A percentile compares a stretch with the other conserved stretches of the same genome.
Evolutionary conservation across 2,329 filamentous ascomycete genomes (phyloP).

Genomic region (Aspergillus sergii): DNA sequence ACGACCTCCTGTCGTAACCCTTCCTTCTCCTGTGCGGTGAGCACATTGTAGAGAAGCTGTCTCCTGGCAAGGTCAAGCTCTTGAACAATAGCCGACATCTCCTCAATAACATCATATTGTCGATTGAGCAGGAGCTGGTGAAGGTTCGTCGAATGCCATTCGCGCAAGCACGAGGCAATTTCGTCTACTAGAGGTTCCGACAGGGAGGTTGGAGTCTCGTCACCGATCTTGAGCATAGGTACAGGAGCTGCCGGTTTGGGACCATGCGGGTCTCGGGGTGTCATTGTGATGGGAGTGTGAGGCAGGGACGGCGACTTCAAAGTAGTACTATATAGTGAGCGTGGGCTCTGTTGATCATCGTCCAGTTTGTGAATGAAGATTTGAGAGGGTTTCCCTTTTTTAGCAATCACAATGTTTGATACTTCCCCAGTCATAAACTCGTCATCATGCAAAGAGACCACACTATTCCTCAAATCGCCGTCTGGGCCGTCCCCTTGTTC

Average conservation of each 20-base stretch:
- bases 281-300: conserved; percentile 33
- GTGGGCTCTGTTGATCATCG: conserved; percentile 33
- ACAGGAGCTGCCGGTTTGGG: conserved; percentile 84
- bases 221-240: conserved; percentile 95
- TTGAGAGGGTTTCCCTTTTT: conserved; percentile 45
- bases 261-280: conserved; percentile 62
- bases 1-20: conserved; percentile 83
- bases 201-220: conserved; percentile 88
- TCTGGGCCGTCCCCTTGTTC: conserved; percentile 35
- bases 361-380: conserved; percentile 42
- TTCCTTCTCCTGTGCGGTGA: conserved; percentile 83
- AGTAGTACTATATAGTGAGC: conserved; percentile 29
- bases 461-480: conserved; percentile 32
- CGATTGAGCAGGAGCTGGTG: conserved; percentile 85
- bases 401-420: conserved; percentile 38
- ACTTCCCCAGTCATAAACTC: conserved; percentile 29
- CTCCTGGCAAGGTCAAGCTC: conserved; percentile 83
- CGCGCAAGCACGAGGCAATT: conserved; percentile 91
- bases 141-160: conserved; percentile 97
- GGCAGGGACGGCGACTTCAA: conserved; percentile 35
- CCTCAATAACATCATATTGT: conserved; percentile 78
- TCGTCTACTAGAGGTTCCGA: conserved; percentile 94
- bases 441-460: conserved; percentile 31
- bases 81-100: conserved; percentile 76
- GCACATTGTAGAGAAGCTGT: conserved; percentile 90